Evolutionary conservation across 1,139 yeast genomes (phyloP), one percentile per base, ranked within the genome.

Genomic region (Debaryomycetaceae sp.): DNA sequence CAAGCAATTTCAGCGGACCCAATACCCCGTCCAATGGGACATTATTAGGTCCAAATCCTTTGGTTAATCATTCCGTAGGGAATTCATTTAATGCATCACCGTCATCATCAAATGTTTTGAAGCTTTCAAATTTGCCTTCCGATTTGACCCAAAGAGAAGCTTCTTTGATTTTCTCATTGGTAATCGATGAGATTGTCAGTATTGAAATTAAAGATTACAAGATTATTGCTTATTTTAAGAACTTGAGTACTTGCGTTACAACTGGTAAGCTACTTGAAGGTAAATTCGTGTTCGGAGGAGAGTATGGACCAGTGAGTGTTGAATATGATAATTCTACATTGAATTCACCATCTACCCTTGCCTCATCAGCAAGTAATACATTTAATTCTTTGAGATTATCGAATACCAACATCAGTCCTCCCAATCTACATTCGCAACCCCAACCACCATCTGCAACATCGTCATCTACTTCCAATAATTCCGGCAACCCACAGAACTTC

Each of bases 91-190:
- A 27, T 24, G 24, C 42, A 34, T 44, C 33, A 20, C 37, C 44
- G 37, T 31, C 46, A 7, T 43, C 50, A 14, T 42, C 48, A 11
- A 53, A 45, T 47, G 52, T 59, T n/a, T 58, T 78, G 41, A 75
- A 69, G 46, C 62, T 84, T 37, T 72, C 71, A 48, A 84, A 85
- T 57, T 63, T 89, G 22, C 97, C 98, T 1, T 60, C 72, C 7
- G 96, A 90, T 60, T 68, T 90, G 39, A 66, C 91, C 4, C 62
- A 75, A 31, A 80, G 97, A 58, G 98, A 91, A 63, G 85, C 93
- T 17, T 75, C 81, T 37, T 72, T 87, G 34, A 74, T 91, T 31
- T 91, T 91, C 60, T 79, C 97, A 6, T 74, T 91, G 53, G 95
- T 95, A 17, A 73, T 78, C 46, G 96, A 88, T 54, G 88, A 86